Base-by-base conservation (phyloP, 441 rosid genomes). In the Pelargonium myrrhifolium region DNA sequence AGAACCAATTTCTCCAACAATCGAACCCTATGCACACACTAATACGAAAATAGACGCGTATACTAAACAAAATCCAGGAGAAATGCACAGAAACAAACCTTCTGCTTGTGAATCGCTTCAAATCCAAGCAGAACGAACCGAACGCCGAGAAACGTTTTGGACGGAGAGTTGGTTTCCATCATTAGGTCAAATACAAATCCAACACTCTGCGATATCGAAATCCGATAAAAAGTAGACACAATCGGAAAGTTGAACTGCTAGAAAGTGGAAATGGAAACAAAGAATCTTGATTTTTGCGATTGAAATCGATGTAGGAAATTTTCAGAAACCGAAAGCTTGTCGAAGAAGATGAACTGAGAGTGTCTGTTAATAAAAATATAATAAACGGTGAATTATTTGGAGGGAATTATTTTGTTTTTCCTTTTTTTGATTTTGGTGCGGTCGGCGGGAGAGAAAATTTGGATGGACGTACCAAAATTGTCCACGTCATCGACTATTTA, bases 61-160 rank as follows among this genome's bases (percentile, higher is more conserved):
- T 11, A 21, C 7, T 12, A 12, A 61, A 15, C 24, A 17, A 55
- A 55, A 20, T 0, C 0, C 0, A 5, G 22, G 9, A 18, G 5
- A 3, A 14, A n/a, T 14, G 61, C 15, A 65, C 66, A 15, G 17
- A 9, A 8, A 1, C n/a, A 12, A 3, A 85, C 96, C 77, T 80
- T 40, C 74, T 68, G 73, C 37, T 64, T 83, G 28, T 24, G 66
- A 71, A 72, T 18, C 66, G 85, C 65, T 55, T 85, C 85, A 82
- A 94, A 85, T 53, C 98, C 96, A 55, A 72, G 71, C 68, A 94
- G 90, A 58, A 79, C 76, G 80, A 94, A 92, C 67, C 84, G 82
- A 67, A 92, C 79, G 68, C 93, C 92, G 15, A 73, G 58, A 78
- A 92, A 90, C 68, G 84, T 64, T 65, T 74, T 80, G 43, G 87